These are phyloP conservation scores for Achaetomiella virescens DNA, from an alignment of 495 filamentous ascomycete genomes.

Conservation along the genomic window DNA sequence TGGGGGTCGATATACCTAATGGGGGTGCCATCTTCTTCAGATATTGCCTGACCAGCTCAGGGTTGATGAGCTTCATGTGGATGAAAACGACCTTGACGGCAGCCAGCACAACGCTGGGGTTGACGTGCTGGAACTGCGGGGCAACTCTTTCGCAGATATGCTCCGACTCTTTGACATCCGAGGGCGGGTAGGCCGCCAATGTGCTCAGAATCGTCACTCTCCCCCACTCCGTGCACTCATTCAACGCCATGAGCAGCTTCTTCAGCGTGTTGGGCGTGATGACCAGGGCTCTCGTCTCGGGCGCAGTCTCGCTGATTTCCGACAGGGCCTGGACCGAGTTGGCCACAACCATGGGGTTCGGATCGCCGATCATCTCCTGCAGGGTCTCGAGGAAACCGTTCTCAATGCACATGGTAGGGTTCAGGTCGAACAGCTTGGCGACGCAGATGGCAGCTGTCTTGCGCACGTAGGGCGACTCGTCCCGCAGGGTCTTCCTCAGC, in stretches of 20 bases:
- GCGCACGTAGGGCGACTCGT: constrained; percentile 96
- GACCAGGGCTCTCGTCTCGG: constrained; percentile 79
- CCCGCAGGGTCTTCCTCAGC: constrained; percentile 87
- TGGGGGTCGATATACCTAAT: constrained; percentile 52
- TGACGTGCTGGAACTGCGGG: constrained; percentile 98
- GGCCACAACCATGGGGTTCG: constrained; percentile 98
- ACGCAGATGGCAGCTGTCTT: constrained; percentile 98
- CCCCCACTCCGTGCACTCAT: constrained; percentile 99
- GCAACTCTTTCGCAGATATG: constrained; percentile 96
- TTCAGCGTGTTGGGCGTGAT: constrained; percentile 78
- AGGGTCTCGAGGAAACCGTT: constrained; percentile 95
- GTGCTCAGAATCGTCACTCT: constrained; percentile 88
- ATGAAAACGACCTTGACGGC: constrained; percentile 97
- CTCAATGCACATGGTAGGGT: constrained; percentile 84
- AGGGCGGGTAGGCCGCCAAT: constrained; percentile 77
- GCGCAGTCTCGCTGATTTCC: constrained; percentile 85
- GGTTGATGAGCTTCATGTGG: constrained; percentile 81
- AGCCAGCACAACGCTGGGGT: constrained; percentile 90
- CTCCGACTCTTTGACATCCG: constrained; percentile 90
- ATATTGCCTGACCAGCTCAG: constrained; percentile 73
- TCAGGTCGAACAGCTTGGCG: constrained; percentile 94
- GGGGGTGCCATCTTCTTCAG: constrained; percentile 98
- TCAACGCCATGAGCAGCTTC: constrained; percentile 93
- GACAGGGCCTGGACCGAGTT: constrained; percentile 90
- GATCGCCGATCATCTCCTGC: constrained; percentile 93